Evolutionary conservation across 78 protist species (phyloP), one percentile per base, ranked within the genome.

Genomic region (Cavenderia fasciculata): DNA sequence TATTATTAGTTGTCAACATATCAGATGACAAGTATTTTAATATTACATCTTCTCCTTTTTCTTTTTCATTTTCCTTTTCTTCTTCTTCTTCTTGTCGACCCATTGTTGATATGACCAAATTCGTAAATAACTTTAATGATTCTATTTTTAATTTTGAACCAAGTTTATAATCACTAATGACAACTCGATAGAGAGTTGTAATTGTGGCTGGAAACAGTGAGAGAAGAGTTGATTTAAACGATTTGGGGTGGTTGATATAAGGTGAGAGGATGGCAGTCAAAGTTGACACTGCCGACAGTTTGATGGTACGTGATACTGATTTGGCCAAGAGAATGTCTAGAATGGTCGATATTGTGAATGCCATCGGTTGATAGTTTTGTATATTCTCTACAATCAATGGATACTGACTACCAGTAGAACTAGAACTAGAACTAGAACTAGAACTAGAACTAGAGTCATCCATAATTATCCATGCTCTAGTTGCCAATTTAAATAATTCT

Each of bases 81-180:
- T n/a, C n/a, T n/a, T n/a, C n/a, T n/a, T n/a, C n/a, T n/a, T n/a
- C n/a, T n/a, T n/a, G n/a, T n/a, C n/a, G n/a, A 10, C 41, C 36
- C 38, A 40, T 18, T n/a, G 52, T 29, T 29, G 47, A 51, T 41
- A 72, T 25, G 27, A 56, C 41, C 21, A 82, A 19, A 21, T 65
- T 43, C 34, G 68, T 82, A n/a, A 82, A 82, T 38, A 82, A 31
- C 12, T 54, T 25, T 29, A 68, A 12, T 66, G 77, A 16, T n/a
- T 68, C 41, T 25, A 82, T 36, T 44, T 68, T 82, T 52, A 82
- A 5, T 12, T 40, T 70, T 16, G 90, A 62, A 19, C 78, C 78
- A 0, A 82, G 29, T 56, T 82, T 82, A 33, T 14, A 82, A 41
- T 82, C 78, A 51, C 46, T 1, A 0, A 66, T 66, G 27, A 82